A percentile compares a stretch with the other conserved stretches of the same genome.
Conservation (phyloP, 768 basidiomycete species). For the Strobilomyces confusus region DNA sequence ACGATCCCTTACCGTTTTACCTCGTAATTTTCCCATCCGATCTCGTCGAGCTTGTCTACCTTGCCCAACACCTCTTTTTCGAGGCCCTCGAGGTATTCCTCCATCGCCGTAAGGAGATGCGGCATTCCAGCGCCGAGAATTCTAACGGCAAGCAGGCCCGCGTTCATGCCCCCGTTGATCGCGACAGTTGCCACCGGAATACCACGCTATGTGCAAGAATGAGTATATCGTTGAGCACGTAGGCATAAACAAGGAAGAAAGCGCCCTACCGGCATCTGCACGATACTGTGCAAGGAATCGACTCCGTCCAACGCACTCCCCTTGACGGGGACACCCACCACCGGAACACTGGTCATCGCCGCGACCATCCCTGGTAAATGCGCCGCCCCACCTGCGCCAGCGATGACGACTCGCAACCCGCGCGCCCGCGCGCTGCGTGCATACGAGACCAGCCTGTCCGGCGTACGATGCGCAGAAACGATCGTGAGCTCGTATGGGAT, state of each 20-base stretch:
- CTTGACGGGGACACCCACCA: conserved; percentile 96
- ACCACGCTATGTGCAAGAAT: conserved; percentile 60
- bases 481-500: conserved; percentile 93
- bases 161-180: conserved; percentile 93
- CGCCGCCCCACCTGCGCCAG: conserved; percentile 97
- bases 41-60: conserved; percentile 65
- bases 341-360: conserved; percentile 86
- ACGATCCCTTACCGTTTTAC: conserved; percentile 33
- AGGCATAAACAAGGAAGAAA: not conserved
- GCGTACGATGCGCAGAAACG: conserved; percentile 95
- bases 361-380: conserved; percentile 99
- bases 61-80: conserved; percentile 78
- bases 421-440: conserved; percentile 67
- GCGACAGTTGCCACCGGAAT: conserved; percentile 97
- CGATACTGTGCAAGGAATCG: conserved; percentile 95
- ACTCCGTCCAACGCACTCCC: conserved; percentile 92
- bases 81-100: conserved; percentile 62
- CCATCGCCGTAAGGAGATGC: conserved; percentile 59
- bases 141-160: conserved; percentile 85
- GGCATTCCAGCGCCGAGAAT: conserved; percentile 82
- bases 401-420: conserved; percentile 75
- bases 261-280: conserved; percentile 92
- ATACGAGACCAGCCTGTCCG: conserved; percentile 78
- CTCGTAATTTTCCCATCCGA: conserved; percentile 86
- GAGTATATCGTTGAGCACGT: not conserved